Base-by-base conservation (phyloP, 768 basidiomycete species). In the Lactifluus rugatus region DNA sequence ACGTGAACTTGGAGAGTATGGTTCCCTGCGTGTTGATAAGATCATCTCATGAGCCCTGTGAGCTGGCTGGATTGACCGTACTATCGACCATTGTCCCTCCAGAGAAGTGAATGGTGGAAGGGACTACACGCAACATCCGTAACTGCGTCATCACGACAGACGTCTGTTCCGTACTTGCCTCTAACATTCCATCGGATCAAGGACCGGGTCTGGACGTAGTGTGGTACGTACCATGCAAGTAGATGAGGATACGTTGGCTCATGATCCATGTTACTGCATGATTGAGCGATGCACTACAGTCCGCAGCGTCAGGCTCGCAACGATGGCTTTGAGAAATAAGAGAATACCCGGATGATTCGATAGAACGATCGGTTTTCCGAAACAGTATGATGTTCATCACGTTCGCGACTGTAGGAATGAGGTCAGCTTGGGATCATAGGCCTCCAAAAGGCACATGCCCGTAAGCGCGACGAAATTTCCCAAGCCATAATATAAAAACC, bases 401-500 rank as follows among this genome's bases (percentile, higher is more conserved):
- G 50, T 69, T 70, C 10, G 60, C 56, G 19, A 32, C 69, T 70
- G 42, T 17, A 42, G 16, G 34, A 32, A 23, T 23, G 19, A 10
- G 14, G 42, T 19, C 28, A 50, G 31, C 8, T 28, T 17, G 26
- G 42, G 42, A 49, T 17, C 6, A 21, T n/a, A 13, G 21, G 13
- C 4, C 16, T 23, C 21, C 17, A 14, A 23, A 21, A 7, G 8
- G 5, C 21, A 55, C 64, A n/a, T 53, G 77, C 66, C 72, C 57
- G 82, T 81, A 42, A 86, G 68, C 2, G 72, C 72, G 36, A 82
- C 61, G 58, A 85, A 81, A 66, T 84, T 85, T 21, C 79, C 78
- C 21, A 86, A 69, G 25, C 84, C 85, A 62, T 87, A 82, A 55
- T 80, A 81, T 5, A 87, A 70, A 79, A 86, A 81, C 70, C 83